Evolutionary conservation across 148 eudicot species (phyloP), one percentile per base, ranked within the genome.

Genomic region (Chenopodium suecicum): DNA sequence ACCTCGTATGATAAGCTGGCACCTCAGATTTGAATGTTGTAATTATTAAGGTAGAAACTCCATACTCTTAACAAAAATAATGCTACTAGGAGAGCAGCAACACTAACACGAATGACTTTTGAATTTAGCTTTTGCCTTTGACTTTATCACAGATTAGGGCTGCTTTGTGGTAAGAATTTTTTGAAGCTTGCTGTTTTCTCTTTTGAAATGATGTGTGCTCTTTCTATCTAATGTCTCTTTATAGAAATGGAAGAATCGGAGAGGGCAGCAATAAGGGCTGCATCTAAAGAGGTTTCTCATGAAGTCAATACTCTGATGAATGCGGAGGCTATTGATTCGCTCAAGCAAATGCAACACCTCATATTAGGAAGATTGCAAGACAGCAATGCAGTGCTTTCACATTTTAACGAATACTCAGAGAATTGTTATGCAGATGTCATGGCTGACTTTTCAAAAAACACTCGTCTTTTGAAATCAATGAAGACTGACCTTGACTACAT

Each of bases 311-410:
- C 83, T 22, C 81, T 84, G 25, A 27, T 84, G n/a, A 69, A 81
- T 22, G 62, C 72, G 1, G 74, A 84, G 34, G 81, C 81, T 64
- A 54, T 84, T 52, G 81, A 81, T 47, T 80, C 86, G 7, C 86
- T 84, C 34, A 73, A 81, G 81, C 78, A 77, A 54, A 84, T 83
- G 73, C 86, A 84, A 56, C 83, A 84, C 74, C 86, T 80, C 87
- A 95, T 97, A 88, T 79, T 92, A 86, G 99, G 98, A 83, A 90
- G 99, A 85, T 81, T 96, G 79, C 99, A 94, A 85, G 99, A 96
- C 83, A 92, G 97, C 78, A 92, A 96, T 88, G 99, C 97, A 52
- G 99, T 94, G 25, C 87, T 96, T 60, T 91, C 99, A 2, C 98
- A 96, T 86, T 96, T 90, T 82, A 96, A 96, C 34, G 94, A 92